Base-by-base conservation (phyloP, 495 filamentous ascomycete genomes). In the Talaromyces liani region DNA sequence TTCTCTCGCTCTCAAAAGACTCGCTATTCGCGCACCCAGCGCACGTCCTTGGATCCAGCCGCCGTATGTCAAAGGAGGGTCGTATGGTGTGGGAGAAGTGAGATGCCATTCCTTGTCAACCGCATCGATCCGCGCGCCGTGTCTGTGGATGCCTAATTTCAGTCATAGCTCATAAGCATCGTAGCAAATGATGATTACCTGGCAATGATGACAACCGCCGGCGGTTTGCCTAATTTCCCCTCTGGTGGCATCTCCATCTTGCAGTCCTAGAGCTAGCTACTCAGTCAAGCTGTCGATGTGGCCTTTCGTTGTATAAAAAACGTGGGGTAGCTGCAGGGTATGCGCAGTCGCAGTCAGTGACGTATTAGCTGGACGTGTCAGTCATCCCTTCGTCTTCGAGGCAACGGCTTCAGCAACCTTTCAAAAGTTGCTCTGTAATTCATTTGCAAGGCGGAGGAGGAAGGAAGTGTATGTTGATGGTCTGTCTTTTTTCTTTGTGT, bases 81-180 rank as follows among this genome's bases (percentile, higher is more conserved):
- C 93, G 78, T 98, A 98, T 5, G 94, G 95, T 3, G 90, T 93
- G 3, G 92, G 88, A 4, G 95, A 96, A n/a, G 90, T 88, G 12
- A 97, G 81, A 75, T 97, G 92, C 94, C 94, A 99, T 73, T 91
- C 83, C 70, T 91, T 90, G 78, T 98, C 92, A 64, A 92, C 91
- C 53, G 91, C 90, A 72, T 99, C 94, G 34, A 99, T 86, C 41
- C 94, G 88, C 49, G 91, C 87, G 65, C 94, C 94, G 73, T 99
- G 94, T 72, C 92, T 96, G 66, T 2, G 55, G 31, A 24, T 16
- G 55, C 62, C 62, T 25, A 70, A 65, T 39, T 45, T 49, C 22
- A 49, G 22, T 64, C 31, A 33, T 54, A n/a, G 20, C 29, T 62
- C 47, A 22, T 34, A 2, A 18, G 20, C 34, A n/a, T 61, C 39